These are phyloP conservation scores for Talaromyces ruber DNA, from an alignment of 495 filamentous ascomycete genomes.

Conservation along the genomic window DNA sequence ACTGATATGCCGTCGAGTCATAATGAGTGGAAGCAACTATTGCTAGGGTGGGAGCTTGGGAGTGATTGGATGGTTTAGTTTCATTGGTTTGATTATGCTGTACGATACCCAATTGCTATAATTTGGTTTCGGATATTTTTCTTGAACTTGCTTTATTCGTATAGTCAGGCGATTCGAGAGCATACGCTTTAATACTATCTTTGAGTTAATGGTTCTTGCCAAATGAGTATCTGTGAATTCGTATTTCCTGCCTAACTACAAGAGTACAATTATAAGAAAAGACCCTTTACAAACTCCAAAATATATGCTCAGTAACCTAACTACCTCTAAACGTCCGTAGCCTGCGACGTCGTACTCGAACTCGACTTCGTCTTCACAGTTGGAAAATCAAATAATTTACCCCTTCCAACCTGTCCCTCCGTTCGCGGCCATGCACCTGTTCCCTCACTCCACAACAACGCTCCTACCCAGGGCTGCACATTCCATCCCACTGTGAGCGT, in stretches of 20 bases:
- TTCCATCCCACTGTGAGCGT: conserved; percentile 81
- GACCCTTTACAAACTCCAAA: not conserved
- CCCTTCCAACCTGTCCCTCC: conserved; percentile 55
- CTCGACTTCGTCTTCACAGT: conserved; percentile 43
- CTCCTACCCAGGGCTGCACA: conserved; percentile 94
- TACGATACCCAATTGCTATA: not conserved
- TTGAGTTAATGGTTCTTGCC: not conserved
- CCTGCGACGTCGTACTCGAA: not conserved
- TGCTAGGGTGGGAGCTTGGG: not conserved
- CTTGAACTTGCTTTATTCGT: not conserved
- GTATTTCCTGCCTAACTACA: not conserved
- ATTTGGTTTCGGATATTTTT: not conserved
- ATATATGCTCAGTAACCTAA: not conserved
- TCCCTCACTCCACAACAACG: conserved; percentile 63
- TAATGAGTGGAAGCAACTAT: too few relatives aligned
- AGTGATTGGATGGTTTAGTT: not conserved
- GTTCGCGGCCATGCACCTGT: conserved; percentile 47
- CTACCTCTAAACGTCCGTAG: not conserved
- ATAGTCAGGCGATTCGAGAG: not conserved
- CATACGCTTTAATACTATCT: not conserved
- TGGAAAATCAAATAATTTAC: conserved; percentile 65
- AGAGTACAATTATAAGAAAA: not conserved
- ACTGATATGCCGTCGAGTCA: too few relatives aligned
- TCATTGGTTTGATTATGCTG: not conserved
- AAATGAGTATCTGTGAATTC: not conserved